Conservation (phyloP, 371 early-diverging fungal genomes). For the Gilbertella persicaria region DNA sequence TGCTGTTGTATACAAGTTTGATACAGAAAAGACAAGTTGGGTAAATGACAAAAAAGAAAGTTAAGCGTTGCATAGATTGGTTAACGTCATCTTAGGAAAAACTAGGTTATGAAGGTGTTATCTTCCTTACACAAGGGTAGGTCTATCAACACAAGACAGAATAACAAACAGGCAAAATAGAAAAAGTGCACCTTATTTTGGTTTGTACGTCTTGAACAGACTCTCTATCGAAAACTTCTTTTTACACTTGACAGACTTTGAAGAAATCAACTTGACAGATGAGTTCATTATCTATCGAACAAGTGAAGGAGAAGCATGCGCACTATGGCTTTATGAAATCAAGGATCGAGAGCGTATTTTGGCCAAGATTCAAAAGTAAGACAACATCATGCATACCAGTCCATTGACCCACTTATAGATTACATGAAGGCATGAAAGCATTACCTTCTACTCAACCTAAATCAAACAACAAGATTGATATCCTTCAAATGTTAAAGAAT, state of each 20-base stretch:
- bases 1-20: constrained; percentile 82
- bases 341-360: constrained; percentile 66
- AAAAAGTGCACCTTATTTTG: constrained; percentile 50
- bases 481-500: constrained; percentile 34
- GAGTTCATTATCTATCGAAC: constrained; percentile 74
- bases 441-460: constrained; percentile 15
- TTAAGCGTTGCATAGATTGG: background rate
- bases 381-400: too few relatives aligned
- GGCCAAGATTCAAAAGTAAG: constrained; percentile 58
- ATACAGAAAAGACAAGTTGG: constrained; percentile 64
- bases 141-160: background rate
- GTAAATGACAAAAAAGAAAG: constrained; percentile 39
- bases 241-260: constrained; percentile 57
- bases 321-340: constrained; percentile 76
- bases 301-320: constrained; percentile 62
- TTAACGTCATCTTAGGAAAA: constrained; percentile 53
- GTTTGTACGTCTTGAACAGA: constrained; percentile 73
- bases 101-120: constrained; percentile 68
- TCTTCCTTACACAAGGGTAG: constrained; percentile 63
- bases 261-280: constrained; percentile 62
- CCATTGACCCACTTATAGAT: too few relatives aligned
- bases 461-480: constrained; percentile 24
- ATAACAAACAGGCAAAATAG: constrained; percentile 13
- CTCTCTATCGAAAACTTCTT: constrained; percentile 65
- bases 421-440: constrained; percentile 34